These are phyloP conservation scores for Pseudocercospora crystallina DNA, from an alignment of 2,329 filamentous ascomycete genomes.

Conservation along the genomic window DNA sequence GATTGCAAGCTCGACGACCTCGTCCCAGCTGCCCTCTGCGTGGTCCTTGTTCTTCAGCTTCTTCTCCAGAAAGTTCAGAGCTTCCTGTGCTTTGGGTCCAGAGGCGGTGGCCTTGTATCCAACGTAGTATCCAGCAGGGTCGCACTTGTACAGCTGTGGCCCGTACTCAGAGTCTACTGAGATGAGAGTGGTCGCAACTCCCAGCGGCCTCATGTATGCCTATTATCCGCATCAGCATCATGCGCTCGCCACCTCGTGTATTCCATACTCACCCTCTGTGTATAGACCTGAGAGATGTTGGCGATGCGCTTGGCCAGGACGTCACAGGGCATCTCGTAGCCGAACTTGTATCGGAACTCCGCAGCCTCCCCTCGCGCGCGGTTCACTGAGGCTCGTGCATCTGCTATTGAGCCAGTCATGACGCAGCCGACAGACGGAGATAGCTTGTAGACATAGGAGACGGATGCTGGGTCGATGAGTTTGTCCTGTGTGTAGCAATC, in stretches of 20 bases:
- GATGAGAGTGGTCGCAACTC: conserved; percentile 92
- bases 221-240: conserved; percentile 42
- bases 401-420: conserved; percentile 97
- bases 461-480: conserved; percentile 94
- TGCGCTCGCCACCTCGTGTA: conserved; percentile 1
- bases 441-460: conserved; percentile 95
- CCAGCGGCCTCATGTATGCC: conserved; percentile 98
- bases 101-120: conserved; percentile 98
- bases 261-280: conserved; percentile 71
- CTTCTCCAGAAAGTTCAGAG: conserved; percentile 97
- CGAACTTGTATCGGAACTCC: conserved; percentile 97
- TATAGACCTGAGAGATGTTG: conserved; percentile 99
- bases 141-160: conserved; percentile 96
- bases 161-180: conserved; percentile 89
- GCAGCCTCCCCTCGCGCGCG: conserved; percentile 93
- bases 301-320: conserved; percentile 93
- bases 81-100: conserved; percentile 97
- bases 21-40: conserved; percentile 90
- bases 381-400: conserved; percentile 89
- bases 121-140: conserved; percentile 95
- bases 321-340: conserved; percentile 99
- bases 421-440: conserved; percentile 96
- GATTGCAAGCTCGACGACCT: conserved; percentile 96
- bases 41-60: conserved; percentile 99
- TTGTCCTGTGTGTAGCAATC: conserved; percentile 70